Percentiles rank a stretch among this genome's conserved stretches.
phyloP scores from a whole-genome alignment of 1,284 basidiomycete species.

The Leccinum pseudoinsigne region DNA sequence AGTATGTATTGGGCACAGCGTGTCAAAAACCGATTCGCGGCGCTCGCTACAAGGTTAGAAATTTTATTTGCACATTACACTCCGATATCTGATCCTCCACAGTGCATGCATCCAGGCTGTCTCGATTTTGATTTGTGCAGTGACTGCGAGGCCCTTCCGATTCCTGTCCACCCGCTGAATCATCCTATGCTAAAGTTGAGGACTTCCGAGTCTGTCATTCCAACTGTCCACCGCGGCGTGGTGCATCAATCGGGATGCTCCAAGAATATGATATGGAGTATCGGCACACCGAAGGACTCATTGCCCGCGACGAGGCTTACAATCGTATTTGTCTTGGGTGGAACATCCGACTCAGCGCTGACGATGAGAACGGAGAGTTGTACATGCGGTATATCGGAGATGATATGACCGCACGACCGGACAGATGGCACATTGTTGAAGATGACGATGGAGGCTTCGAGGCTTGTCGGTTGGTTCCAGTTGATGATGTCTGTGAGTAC shows the following conservation, averaged over 20 bases:
- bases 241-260: conserved; percentile 60
- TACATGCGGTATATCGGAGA: conserved; percentile 51
- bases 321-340: conserved; percentile 60
- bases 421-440: conserved; percentile 49
- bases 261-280: conserved; percentile 55
- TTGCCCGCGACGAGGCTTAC: conserved; percentile 40
- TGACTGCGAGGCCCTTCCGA: conserved; percentile 79
- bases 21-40: conserved; percentile 63
- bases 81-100: conserved; percentile 13
- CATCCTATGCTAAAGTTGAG: conserved; percentile 86
- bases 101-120: conserved; percentile 84
- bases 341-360: conserved; percentile 53
- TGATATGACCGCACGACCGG: conserved; percentile 49
- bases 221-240: conserved; percentile 54
- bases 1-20: conserved; percentile 27
- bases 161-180: conserved; percentile 68
- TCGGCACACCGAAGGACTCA: conserved; percentile 49
- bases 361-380: conserved; percentile 50
- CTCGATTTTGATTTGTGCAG: conserved; percentile 85
- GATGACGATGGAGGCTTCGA: conserved; percentile 40
- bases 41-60: conserved; percentile 65
- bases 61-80: not conserved
- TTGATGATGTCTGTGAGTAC: conserved; percentile 45
- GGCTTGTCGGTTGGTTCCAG: conserved; percentile 48
- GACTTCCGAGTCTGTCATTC: conserved; percentile 49